Base-by-base conservation (phyloP, 73 alveolate species). In the Blepharisma japonicum region DNA sequence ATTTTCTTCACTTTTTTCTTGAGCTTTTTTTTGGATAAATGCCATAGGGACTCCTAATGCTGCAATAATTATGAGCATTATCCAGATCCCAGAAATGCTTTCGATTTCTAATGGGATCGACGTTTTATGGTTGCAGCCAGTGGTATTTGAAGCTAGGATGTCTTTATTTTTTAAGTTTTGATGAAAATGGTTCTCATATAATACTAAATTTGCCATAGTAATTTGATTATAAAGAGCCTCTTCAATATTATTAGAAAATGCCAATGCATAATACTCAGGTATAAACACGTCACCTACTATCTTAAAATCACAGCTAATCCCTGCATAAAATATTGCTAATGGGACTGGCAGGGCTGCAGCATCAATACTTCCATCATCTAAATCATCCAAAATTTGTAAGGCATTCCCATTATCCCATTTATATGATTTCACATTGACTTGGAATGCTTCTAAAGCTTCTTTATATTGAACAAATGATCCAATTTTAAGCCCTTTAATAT, bases 261-360 rank as follows among this genome's bases (percentile, higher is more conserved):
- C 74, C 0, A 61, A 61, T 14, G 74, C 39, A 5, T 14, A 61
- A 25, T 61, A 61, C 14, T 61, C 74, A 20, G 23, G 18, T 0
- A 61, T 61, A 25, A 61, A 61, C 47, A n/a, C 23, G n/a, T 61
- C 47, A 0, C 74, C 74, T 2, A 25, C 74, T 14, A 61, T 61
- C 14, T 14, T n/a, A 14, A 20, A 25, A 61, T 61, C 74, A 61
- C 74, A 61, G 5, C 23, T 39, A 18, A 8, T 61, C 23, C 23
- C 23, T 9, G 74, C 38, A 14, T 14, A 61, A 61, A 14, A 61
- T 9, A 61, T 9, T 8, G 74, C 74, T 14, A 61, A 20, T 18
- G 74, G 74, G 0, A 14, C 14, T 2, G 74, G 74, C 74, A 61
- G 2, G 4, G 74, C 74, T 18, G 74, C 74, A 20, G 50, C 74